Conservation (phyloP, 306 rosid genomes). For the Cucumis melo region DNA sequence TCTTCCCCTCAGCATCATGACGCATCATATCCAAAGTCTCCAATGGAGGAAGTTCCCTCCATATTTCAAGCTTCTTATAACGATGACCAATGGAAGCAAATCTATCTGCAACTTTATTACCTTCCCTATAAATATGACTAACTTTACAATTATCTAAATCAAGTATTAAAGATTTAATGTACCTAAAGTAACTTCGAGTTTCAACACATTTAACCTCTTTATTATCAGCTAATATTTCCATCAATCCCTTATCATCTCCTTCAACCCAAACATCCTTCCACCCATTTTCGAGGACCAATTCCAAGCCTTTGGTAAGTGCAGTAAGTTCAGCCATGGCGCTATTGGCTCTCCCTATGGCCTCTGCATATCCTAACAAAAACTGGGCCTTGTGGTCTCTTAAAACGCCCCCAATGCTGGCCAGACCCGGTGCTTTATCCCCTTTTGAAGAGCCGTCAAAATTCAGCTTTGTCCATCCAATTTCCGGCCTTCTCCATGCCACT, state of each 20-base stretch:
- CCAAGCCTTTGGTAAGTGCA: slow-evolving; percentile 54
- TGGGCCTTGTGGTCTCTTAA: slow-evolving; percentile 55
- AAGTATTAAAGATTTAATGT: slow-evolving; percentile 28
- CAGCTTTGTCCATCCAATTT: slow-evolving; percentile 49
- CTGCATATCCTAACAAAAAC: slow-evolving; percentile 55
- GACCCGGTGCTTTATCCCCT: slow-evolving; percentile 14
- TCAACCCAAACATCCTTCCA: slow-evolving; percentile 67
- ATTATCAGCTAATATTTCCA: slow-evolving; percentile 34
- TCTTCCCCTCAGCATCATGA: slow-evolving; percentile 67
- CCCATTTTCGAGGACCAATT: slow-evolving; percentile 52
- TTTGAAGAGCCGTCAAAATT: slow-evolving; percentile 65
- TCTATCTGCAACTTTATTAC: slow-evolving; percentile 55
- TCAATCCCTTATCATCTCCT: slow-evolving; percentile 54
- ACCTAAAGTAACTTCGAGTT: slow-evolving; percentile 25
- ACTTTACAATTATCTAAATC: slow-evolving; percentile 25
- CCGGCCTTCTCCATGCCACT: slow-evolving; percentile 61
- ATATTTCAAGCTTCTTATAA: slow-evolving; percentile 27
- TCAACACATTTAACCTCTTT: slow-evolving; percentile 35
- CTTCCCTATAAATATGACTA: slow-evolving; percentile 54
- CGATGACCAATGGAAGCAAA: slow-evolving; percentile 60
- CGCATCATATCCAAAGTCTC: slow-evolving; percentile 28
- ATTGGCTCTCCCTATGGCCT: slow-evolving; percentile 46
- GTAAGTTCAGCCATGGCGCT: slow-evolving; percentile 45
- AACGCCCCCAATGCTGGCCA: slow-evolving; percentile 59
- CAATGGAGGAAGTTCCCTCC: slow-evolving; percentile 40